A percentile compares a stretch with the other conserved stretches of the same genome.
These are phyloP conservation scores for Gossypium raimondii DNA, from an alignment of 345 rosid genomes.

Conservation along the genomic window DNA sequence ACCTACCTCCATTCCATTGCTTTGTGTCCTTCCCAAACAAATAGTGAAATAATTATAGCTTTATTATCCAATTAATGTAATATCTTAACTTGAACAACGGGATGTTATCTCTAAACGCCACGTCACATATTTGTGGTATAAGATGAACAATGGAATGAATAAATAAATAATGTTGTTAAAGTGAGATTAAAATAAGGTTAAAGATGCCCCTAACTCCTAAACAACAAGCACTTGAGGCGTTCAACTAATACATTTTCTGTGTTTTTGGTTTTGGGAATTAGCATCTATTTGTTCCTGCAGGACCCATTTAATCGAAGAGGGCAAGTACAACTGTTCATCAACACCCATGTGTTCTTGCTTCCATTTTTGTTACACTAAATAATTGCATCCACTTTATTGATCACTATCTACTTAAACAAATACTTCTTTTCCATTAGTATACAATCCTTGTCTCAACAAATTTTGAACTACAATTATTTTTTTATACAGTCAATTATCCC, in stretches of 20 bases:
- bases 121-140: constrained; percentile 18
- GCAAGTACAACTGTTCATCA: constrained; percentile 23
- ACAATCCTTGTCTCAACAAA: constrained; percentile 2
- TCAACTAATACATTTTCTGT: constrained; percentile 26
- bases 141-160: not conserved
- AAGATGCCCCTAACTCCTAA: constrained; percentile 3
- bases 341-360: constrained; percentile 18
- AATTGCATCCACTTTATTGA: not conserved
- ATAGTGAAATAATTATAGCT: not conserved
- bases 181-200: not conserved
- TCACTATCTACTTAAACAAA: not conserved
- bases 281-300: constrained; percentile 9
- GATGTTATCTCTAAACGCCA: constrained; percentile 13
- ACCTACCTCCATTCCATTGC: not conserved
- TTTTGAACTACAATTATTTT: not conserved
- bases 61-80: not conserved
- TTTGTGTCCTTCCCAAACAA: not conserved
- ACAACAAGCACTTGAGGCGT: not conserved
- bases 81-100: not conserved
- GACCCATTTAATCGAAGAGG: constrained; percentile 13
- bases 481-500: no score
- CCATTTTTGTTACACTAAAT: not conserved
- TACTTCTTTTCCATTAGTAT: not conserved
- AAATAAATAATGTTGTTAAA: not conserved
- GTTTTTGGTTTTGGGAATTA: not conserved